phyloP scores from a whole-genome alignment of 2,329 filamentous ascomycete species.

The Diaporthe velutina region DNA sequence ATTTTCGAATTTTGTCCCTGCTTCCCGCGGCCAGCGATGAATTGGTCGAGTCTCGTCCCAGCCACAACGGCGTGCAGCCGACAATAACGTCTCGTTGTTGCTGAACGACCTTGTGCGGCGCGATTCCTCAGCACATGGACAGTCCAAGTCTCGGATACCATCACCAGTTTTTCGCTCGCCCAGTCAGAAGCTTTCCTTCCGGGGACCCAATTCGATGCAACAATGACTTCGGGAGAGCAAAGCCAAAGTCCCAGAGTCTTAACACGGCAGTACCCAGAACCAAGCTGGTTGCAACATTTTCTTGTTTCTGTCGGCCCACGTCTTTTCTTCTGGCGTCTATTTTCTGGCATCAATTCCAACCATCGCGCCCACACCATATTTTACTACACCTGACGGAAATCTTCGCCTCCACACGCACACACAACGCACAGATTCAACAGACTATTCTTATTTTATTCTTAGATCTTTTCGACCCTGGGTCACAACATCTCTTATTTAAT shows the following conservation, averaged over 20 bases:
- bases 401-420: background rate
- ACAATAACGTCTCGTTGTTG: background rate
- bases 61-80: background rate
- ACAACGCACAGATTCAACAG: background rate
- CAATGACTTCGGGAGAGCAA: background rate
- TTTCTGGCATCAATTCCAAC: background rate
- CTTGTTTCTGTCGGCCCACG: background rate
- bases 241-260: background rate
- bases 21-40: background rate
- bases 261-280: background rate
- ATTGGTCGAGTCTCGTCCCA: no score
- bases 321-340: background rate
- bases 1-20: background rate
- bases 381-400: conserved; percentile 8
- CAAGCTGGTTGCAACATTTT: background rate
- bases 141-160: background rate
- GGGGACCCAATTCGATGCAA: background rate
- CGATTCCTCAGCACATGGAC: background rate
- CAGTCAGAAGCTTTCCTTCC: background rate
- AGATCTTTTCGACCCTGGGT: background rate
- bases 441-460: conserved; percentile 20
- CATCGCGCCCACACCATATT: conserved; percentile 18
- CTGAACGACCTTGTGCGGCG: background rate
- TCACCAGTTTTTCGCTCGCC: background rate
- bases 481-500: conserved; percentile 12